Percentiles rank a stretch among this genome's conserved stretches.
Conservation (phyloP, 352 stramenopile species). For the Phytopythium ostracodes region DNA sequence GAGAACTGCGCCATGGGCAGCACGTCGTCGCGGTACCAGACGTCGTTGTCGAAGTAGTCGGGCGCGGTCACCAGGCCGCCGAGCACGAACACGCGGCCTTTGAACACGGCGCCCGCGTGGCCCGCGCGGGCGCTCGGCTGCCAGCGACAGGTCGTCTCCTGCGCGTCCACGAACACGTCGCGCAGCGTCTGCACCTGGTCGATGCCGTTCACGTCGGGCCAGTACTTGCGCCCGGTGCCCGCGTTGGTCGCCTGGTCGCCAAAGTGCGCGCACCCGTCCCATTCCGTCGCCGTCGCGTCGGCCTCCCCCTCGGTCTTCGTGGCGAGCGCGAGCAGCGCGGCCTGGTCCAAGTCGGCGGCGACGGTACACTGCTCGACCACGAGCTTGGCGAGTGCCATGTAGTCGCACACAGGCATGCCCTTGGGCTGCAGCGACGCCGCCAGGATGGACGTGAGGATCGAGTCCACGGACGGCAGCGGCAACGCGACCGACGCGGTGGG, state of each 20-base stretch:
- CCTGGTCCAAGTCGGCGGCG: conserved; percentile 35
- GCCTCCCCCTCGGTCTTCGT: conserved; percentile 10
- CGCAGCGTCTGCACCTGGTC: conserved; percentile 61
- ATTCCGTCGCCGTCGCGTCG: conserved; percentile 17
- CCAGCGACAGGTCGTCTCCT: conserved; percentile 65
- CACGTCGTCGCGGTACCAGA: conserved; percentile 79
- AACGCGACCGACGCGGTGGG: neutral
- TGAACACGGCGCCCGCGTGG: conserved; percentile 64
- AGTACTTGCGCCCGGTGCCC: conserved; percentile 39
- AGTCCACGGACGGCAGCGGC: conserved; percentile 2
- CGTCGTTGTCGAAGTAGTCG: conserved; percentile 76
- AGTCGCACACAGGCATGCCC: conserved; percentile 65
- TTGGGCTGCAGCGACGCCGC: neutral
- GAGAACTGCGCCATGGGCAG: conserved; percentile 54
- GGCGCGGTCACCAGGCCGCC: conserved; percentile 53
- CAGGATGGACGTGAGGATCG: conserved; percentile 1
- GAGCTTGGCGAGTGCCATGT: conserved; percentile 56
- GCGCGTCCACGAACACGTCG: conserved; percentile 58
- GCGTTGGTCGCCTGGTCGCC: conserved; percentile 33
- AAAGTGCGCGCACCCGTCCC: conserved; percentile 61
- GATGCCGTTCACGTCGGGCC: conserved; percentile 56
- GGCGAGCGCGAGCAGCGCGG: conserved; percentile 36
- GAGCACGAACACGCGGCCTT: conserved; percentile 72
- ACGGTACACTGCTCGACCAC: conserved; percentile 55
- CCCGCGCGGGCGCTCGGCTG: conserved; percentile 54